A percentile compares a stretch with the other conserved stretches of the same genome.
Evolutionary conservation across 169 alveolate genomes (phyloP).

Genomic region (Blepharisma undulans): DNA sequence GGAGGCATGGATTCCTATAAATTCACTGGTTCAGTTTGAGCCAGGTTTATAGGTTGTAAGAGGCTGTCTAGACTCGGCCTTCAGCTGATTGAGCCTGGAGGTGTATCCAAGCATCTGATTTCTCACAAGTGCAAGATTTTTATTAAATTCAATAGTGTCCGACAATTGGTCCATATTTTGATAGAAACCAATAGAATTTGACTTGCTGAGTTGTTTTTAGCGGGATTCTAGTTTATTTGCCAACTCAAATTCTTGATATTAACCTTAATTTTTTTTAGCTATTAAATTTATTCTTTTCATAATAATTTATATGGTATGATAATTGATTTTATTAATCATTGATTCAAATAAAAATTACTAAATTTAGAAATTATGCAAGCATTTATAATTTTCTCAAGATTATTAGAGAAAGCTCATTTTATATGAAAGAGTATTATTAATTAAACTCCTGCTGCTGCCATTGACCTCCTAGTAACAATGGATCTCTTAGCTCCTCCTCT

Average conservation of each 20-base stretch:
- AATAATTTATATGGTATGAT: too few species aligned
- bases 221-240: too few species aligned
- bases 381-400: too few species aligned
- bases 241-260: too few species aligned
- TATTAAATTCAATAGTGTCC: constrained; percentile 10
- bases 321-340: too few species aligned
- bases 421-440: too few species aligned
- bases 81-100: background rate
- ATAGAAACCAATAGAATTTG: background rate
- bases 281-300: too few species aligned
- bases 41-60: background rate
- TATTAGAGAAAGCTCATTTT: background rate
- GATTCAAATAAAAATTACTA: too few species aligned
- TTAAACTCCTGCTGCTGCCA: background rate
- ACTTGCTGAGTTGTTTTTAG: too few species aligned
- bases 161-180: background rate
- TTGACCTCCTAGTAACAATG: constrained; percentile 1
- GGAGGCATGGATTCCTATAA: background rate
- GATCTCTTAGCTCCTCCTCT: background rate
- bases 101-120: background rate
- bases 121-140: background rate
- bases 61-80: background rate
- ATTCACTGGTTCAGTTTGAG: background rate
- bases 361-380: too few species aligned
- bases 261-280: too few species aligned